Base-by-base conservation (phyloP, 768 basidiomycete genomes). In the Russula earlei region DNA sequence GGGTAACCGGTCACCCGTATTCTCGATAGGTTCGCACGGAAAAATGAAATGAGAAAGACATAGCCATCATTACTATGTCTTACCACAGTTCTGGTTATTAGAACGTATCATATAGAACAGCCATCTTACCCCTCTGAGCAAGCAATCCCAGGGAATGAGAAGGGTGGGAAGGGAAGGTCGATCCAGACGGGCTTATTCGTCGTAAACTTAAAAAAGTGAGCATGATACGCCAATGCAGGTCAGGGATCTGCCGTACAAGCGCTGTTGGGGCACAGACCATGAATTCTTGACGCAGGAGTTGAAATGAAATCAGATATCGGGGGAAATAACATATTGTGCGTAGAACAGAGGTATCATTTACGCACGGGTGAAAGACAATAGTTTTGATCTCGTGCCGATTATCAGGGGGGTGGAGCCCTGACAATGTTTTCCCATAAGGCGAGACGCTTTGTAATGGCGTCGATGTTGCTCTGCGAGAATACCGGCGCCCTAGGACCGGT, bases 341-440 rank as follows among this genome's bases (percentile, higher is more conserved):
- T 10, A 12, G 17, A n/a, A n/a, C 19, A 34, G 25, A 27, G 19
- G 40, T 19, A 15, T 52, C 31, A 46, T 52, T n/a, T 41, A 47
- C 38, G 17, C 45, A 40, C 38, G 20, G 9, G 11, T 46, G 31
- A 46, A 41, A 38, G 37, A 22, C n/a, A 11, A 31, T 17, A 25
- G 14, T 27, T 37, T 29, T 37, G 34, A 25, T 24, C 41, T 43
- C 19, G 20, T 31, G 40, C 37, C 22, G 45, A 36, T 58, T 34
- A 52, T 36, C 44, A 38, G 17, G 61, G 40, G 24, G 15, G 14
- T 22, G 55, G 61, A 27, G 52, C 52, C 54, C 62, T 62, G 50
- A 63, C 22, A 8, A 59, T 57, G 43, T 41, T 63, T 49, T 63
- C 62, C 62, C 62, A 63, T 36, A 63, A 49, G 8, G 24, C 19